Percentiles rank a stretch among this genome's conserved stretches.
These are phyloP conservation scores for Blastocystis sp. DNA, from an alignment of 352 stramenopile genomes.

Conservation along the genomic window DNA sequence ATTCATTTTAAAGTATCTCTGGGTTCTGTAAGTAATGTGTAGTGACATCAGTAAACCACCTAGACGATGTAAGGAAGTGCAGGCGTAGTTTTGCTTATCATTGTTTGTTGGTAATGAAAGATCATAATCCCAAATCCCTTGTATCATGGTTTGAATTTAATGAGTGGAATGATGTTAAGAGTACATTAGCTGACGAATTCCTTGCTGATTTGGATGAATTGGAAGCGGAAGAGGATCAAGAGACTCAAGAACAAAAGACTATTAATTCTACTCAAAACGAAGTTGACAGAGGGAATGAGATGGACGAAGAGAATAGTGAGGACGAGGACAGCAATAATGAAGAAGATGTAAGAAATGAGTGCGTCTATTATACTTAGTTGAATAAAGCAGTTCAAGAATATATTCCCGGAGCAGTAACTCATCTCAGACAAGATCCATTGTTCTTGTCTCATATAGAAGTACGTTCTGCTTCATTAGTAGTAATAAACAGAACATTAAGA, in stretches of 20 bases:
- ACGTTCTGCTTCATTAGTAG: not conserved
- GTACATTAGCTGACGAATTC: constrained; percentile 80
- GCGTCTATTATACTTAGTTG: not conserved
- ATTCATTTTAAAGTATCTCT: not conserved
- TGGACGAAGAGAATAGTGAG: constrained; percentile 48
- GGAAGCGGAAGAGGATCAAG: constrained; percentile 78
- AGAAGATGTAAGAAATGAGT: not conserved
- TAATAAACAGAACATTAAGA: constrained; percentile 51
- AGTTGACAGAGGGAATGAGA: constrained; percentile 70
- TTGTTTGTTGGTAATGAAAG: constrained; percentile 24
- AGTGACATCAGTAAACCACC: constrained; percentile 4
- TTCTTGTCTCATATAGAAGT: constrained; percentile 59
- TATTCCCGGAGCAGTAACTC: constrained; percentile 44
- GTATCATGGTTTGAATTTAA: not conserved
- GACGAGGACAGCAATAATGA: constrained; percentile 62
- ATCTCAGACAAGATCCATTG: constrained; percentile 15
- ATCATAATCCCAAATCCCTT: not conserved
- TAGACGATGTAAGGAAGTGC: constrained; percentile 24
- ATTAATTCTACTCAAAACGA: constrained; percentile 77
- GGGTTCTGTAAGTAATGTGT: not conserved
- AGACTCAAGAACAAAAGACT: constrained; percentile 73
- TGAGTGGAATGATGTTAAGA: not conserved
- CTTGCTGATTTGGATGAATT: constrained; percentile 84
- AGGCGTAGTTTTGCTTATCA: constrained; percentile 3
- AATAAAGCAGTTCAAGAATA: constrained; percentile 9